Evolutionary conservation across 1,284 basidiomycete species (phyloP), one percentile per base, ranked within the genome.

Genomic region (Trichosporon coremiiforme): DNA sequence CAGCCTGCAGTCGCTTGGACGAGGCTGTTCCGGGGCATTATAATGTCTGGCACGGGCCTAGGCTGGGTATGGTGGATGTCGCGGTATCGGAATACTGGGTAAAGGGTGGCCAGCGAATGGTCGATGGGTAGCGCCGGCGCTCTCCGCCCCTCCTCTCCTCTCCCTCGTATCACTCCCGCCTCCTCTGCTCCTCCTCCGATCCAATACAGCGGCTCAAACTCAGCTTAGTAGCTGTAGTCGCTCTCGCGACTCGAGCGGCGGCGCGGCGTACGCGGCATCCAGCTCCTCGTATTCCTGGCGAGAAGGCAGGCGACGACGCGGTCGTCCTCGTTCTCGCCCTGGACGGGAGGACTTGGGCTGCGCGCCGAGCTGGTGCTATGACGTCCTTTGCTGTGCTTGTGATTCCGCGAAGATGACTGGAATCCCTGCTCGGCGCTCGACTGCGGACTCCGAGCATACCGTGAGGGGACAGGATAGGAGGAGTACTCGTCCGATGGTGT

Each of bases 291-390:
- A n/a, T 62, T 33, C 12, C 57, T 31, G 29, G 57, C 57, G 57
- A 62, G 57, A 10, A 62, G 57, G 31, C 29, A 31, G 10, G 57
- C 57, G 31, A 62, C 57, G 31, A 62, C 57, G 7, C 29, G 29
- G 17, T 62, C 57, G 31, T 62, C 57, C 57, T 62, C 57, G 17
- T n/a, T 33, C 29, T 62, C 29, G 17, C 13, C 15, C 6, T 17
- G 57, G 29, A 5, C 29, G 15, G 31, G 15, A 15, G 29, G 31
- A 38, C 57, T 62, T 7, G 17, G 29, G 8, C 57, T 31, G 17
- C 57, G 57, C 33, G 57, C 25, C 55, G 55, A 62, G 9, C 57
- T 62, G 12, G 57, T 22, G 50, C 50, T 53, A 10, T 53, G 50
- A 8, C 50, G 50, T 20, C 20, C 50, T 17, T 47, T 47, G 50